Conservation (phyloP, 345 rosid species). For the Murraya koenigii region DNA sequence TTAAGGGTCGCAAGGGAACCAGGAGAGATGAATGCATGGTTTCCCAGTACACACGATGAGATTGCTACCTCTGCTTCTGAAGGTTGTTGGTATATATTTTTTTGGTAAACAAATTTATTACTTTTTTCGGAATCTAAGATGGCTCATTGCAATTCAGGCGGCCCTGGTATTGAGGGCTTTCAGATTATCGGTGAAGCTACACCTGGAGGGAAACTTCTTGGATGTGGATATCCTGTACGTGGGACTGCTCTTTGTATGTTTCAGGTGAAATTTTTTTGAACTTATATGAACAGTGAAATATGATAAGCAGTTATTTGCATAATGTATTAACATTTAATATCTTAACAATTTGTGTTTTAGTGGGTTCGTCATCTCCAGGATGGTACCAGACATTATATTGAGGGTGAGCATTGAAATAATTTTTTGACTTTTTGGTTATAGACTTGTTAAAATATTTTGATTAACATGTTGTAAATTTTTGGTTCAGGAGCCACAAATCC, state of each 20-base stretch:
- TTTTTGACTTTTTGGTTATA: background rate
- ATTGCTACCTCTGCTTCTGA: slow-evolving; percentile 34
- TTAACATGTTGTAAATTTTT: background rate
- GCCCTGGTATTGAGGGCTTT: slow-evolving; percentile 90
- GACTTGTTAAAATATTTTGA: background rate
- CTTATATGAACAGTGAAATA: slow-evolving; percentile 2
- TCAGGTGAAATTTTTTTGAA: slow-evolving; percentile 55
- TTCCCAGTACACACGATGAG: slow-evolving; percentile 27
- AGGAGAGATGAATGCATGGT: slow-evolving; percentile 26
- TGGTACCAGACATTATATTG: slow-evolving; percentile 91
- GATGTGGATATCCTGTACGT: slow-evolving; percentile 84
- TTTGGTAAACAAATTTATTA: slow-evolving; percentile 7
- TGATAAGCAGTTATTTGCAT: background rate
- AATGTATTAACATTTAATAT: background rate
- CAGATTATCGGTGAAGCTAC: slow-evolving; percentile 87
- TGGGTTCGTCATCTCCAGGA: slow-evolving; percentile 98
- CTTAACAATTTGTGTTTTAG: background rate
- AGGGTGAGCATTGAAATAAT: slow-evolving; percentile 50
- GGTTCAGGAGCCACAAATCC: slow-evolving; percentile 93
- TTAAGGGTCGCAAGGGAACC: slow-evolving; percentile 10
- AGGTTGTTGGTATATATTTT: slow-evolving; percentile 36
- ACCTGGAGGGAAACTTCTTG: slow-evolving; percentile 91
- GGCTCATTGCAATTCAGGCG: slow-evolving; percentile 40
- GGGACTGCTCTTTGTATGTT: slow-evolving; percentile 98
- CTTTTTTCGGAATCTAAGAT: slow-evolving; percentile 23